Conservation (phyloP, 2,329 filamentous ascomycete genomes). For the Aspergillus pseudoterreus region DNA sequence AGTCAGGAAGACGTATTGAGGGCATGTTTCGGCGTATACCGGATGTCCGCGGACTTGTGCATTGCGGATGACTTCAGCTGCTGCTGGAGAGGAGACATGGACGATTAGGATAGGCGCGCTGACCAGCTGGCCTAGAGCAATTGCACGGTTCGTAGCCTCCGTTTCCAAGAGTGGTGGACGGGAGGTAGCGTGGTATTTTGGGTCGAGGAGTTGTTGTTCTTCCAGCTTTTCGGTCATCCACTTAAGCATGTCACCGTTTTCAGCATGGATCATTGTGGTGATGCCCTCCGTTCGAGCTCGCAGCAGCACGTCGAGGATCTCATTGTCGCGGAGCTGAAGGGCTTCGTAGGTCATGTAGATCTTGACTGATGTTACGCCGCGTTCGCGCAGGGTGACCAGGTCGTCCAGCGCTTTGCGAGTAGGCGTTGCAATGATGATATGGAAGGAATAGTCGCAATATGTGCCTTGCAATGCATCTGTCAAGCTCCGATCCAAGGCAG, state of each 20-base stretch:
- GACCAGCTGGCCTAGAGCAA: conserved; percentile 48
- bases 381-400: conserved; percentile 32
- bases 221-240: conserved; percentile 36
- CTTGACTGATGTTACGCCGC: conserved; percentile 45
- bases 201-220: conserved; percentile 29
- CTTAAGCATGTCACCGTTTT: conserved; percentile 46
- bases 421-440: conserved; percentile 39
- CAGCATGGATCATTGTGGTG: conserved; percentile 48
- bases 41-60: conserved; percentile 52
- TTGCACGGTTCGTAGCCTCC: conserved; percentile 49
- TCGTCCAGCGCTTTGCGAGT: conserved; percentile 36
- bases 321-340: conserved; percentile 38
- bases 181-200: conserved; percentile 43
- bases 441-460: conserved; percentile 56
- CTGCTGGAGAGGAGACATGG: conserved; percentile 48
- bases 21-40: conserved; percentile 56
- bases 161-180: conserved; percentile 40
- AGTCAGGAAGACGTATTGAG: conserved; percentile 57
- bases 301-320: conserved; percentile 45
- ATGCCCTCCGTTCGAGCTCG: conserved; percentile 37
- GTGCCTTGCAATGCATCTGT: conserved; percentile 42
- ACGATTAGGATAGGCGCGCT: conserved; percentile 53
- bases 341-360: conserved; percentile 48
- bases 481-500: conserved; percentile 46
- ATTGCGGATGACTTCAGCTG: conserved; percentile 45